Percentiles rank a stretch among this genome's conserved stretches.
These are phyloP conservation scores for Geranomyces variabilis DNA, from an alignment of 192 early-diverging fungal genomes.

Conservation along the genomic window DNA sequence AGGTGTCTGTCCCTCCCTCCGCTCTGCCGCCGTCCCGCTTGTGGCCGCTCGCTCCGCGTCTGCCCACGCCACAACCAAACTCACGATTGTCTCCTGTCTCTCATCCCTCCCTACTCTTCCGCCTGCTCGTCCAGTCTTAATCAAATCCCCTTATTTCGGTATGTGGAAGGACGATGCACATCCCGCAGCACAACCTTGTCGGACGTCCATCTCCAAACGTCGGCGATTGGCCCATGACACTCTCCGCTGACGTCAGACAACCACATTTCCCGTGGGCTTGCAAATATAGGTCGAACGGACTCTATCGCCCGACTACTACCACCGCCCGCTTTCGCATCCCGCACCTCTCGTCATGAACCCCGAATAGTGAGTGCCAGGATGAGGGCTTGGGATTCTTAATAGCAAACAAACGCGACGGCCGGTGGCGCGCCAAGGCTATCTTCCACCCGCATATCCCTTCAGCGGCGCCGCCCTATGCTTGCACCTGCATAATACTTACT, in stretches of 20 bases:
- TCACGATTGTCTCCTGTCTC: neutral
- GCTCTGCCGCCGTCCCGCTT: neutral
- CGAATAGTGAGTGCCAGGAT: conserved; percentile 35
- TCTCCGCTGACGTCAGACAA: neutral
- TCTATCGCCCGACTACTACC: too few species aligned
- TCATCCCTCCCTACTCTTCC: neutral
- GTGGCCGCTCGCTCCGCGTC: neutral
- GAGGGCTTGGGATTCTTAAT: too few species aligned
- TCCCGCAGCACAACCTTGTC: neutral
- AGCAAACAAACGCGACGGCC: too few species aligned
- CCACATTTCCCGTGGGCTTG: neutral
- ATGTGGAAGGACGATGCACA: too few species aligned
- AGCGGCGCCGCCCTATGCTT: too few species aligned
- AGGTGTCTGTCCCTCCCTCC: too few species aligned
- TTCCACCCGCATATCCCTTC: too few species aligned
- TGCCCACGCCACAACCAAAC: neutral
- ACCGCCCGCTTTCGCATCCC: neutral
- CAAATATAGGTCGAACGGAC: neutral
- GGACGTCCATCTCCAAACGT: neutral
- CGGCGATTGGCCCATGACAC: neutral
- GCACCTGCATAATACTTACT: too few species aligned
- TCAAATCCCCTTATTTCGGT: too few species aligned
- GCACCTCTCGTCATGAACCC: conserved; percentile 32
- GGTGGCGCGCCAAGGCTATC: neutral
- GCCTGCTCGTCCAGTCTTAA: too few species aligned